Base-by-base conservation (phyloP, 257 asterid genomes). In the Jacaranda copaia region DNA sequence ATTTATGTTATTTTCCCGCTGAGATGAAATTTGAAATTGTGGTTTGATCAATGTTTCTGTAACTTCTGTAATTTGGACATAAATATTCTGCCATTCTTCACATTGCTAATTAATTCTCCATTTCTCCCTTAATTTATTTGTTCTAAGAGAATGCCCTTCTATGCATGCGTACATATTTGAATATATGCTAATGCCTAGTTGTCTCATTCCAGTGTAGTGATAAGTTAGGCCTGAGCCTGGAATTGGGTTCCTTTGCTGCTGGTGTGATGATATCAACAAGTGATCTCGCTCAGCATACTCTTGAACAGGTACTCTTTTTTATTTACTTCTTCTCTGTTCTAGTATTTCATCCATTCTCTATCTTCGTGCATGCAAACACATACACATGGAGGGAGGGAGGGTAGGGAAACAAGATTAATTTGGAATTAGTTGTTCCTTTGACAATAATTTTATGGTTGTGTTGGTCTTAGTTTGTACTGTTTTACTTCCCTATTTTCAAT, bases 221-320 rank as follows among this genome's bases (percentile, higher is more conserved):
- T 78, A 92, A 92, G 84, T 82, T 92, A 75, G 96, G 97, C 15
- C 81, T 92, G 72, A 92, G 96, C 87, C 91, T 92, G 80, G 97
- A 90, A 85, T 84, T 92, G 89, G 97, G 97, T 76, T 90, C 97
- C 74, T 90, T 92, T 83, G 97, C 93, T 81, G 97, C 97, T 78
- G 97, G 97, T 72, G 94, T 92, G 82, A 90, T 92, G 97, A 92
- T 92, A 86, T 88, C 96, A 70, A 88, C 97, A 65, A 90, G 96
- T 57, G 96, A 90, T 84, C 86, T 84, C 74, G 96, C 90, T 86
- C 96, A 87, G 62, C 96, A 88, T 77, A 92, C 97, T 42, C 94
- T 92, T 4, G 96, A 92, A 82, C 96, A 92, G 88, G 96, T 90
- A 77, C 57, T 73, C 61, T 53, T 12, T 67, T 32, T 35, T 46